Evolutionary conservation across 2,329 filamentous ascomycete genomes (phyloP).

Genomic region (Fusarium aywerte): DNA sequence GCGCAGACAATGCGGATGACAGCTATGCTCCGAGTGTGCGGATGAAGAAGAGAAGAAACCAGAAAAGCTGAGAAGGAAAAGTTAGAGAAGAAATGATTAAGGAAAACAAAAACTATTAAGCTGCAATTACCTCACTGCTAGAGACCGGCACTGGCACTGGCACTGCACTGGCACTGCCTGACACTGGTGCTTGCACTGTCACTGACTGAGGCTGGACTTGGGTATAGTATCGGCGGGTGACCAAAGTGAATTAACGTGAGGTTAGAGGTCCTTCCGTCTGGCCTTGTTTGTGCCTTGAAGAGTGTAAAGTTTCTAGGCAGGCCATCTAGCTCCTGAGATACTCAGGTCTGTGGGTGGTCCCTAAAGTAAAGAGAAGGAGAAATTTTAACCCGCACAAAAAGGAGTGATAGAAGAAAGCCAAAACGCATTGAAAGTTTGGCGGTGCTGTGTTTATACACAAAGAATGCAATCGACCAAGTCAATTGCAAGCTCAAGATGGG

Average conservation of each 20-base stretch:
- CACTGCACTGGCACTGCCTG: not conserved
- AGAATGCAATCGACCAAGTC: constrained; percentile 13
- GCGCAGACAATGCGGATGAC: not conserved
- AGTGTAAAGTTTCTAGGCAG: not conserved
- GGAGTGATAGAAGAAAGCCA: not conserved
- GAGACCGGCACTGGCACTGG: no score
- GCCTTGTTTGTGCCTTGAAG: constrained; percentile 1
- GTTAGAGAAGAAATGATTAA: not conserved
- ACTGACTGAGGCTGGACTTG: not conserved
- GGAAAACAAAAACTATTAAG: not conserved
- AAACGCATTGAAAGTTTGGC: not conserved
- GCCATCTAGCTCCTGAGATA: not conserved
- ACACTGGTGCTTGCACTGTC: not conserved
- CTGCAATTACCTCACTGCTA: not conserved
- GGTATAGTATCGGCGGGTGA: constrained; percentile 15
- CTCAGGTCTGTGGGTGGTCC: not conserved
- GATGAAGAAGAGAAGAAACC: not conserved
- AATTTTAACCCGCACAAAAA: not conserved
- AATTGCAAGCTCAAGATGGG: constrained; percentile 15
- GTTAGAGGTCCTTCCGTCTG: not conserved
- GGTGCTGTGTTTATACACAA: constrained; percentile 1
- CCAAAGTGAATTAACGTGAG: not conserved
- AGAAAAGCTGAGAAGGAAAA: not conserved
- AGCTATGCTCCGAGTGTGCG: not conserved
- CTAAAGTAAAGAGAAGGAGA: not conserved